phyloP scores from a whole-genome alignment of 352 stramenopile genomes.

The Globisporangium polare region DNA sequence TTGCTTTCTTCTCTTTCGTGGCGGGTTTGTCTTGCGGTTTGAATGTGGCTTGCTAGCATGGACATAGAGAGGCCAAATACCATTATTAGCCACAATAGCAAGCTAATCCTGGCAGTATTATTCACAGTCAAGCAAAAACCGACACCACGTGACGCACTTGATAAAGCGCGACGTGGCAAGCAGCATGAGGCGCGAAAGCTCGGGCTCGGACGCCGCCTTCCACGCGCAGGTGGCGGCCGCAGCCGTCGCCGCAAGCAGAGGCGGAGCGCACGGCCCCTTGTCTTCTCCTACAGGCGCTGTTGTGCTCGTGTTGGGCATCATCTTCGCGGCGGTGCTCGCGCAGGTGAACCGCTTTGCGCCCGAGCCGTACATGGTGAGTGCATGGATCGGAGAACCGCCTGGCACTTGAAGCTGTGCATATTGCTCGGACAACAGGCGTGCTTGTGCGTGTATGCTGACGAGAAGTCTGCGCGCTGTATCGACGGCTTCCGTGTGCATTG shows the following conservation, averaged over 20 bases:
- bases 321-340: slow-evolving; percentile 26
- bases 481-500: background rate
- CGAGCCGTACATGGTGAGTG: slow-evolving; percentile 65
- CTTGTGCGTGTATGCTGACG: background rate
- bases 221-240: slow-evolving; percentile 1
- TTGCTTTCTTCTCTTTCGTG: background rate
- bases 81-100: background rate
- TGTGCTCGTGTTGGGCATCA: slow-evolving; percentile 14
- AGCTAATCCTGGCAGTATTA: too few relatives aligned
- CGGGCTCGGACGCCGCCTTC: background rate
- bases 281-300: background rate
- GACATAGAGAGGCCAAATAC: too few relatives aligned
- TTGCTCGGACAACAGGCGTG: too few relatives aligned
- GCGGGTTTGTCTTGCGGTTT: background rate
- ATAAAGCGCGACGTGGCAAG: too few relatives aligned
- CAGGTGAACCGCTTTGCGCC: slow-evolving; percentile 35
- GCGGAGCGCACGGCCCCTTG: too few relatives aligned
- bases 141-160: too few relatives aligned
- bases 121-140: too few relatives aligned
- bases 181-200: slow-evolving; percentile 2
- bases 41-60: too few relatives aligned
- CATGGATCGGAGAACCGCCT: too few relatives aligned
- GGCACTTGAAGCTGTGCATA: too few relatives aligned
- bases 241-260: background rate
- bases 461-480: too few relatives aligned